Evolutionary conservation across 768 basidiomycete genomes (phyloP), one percentile per base, ranked within the genome.

Genomic region (Russula compacta): DNA sequence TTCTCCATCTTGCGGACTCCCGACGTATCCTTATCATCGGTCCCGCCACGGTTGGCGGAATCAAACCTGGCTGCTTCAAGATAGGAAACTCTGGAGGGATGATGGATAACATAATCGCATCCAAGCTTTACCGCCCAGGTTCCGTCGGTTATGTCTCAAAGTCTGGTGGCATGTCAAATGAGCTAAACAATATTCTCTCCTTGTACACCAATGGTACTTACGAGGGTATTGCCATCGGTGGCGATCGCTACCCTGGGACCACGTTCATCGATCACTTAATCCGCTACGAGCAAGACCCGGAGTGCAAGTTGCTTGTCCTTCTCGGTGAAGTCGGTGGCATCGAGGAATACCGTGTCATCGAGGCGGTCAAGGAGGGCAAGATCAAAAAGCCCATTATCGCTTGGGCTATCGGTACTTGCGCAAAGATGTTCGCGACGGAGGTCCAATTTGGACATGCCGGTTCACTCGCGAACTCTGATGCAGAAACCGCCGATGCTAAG

Each of bases 31-130:
- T 95, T 71, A 95, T 98, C 77, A 86, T 89, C 58, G 95, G 97
- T 40, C 97, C 97, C 60, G 97, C 97, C 29, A 99, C 95, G 53
- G 95, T 98, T 57, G 95, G 95, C 77, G 95, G 95, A 70, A 97
- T 99, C 81, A 99, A 99, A 81, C 95, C 95, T 60, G 95, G 95
- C 46, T 98, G 95, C 80, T 98, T 98, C 90, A 84, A 95, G 75
- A 98, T 98, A 69, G 95, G 95, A 70, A 99, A 99, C 83, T 94
- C 92, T 61, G 95, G 95, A 80, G 95, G 90, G 71, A 98, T 98
- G 95, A 97, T 98, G 95, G 95, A 99, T 81, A 99, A 98, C 81
- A 95, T 98, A 78, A 97, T 98, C 71, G 79, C 95, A 7, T 95
- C 93, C 64, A 99, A 98, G 81, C 88, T 99, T 64, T 99, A 98